Base-by-base conservation (phyloP, 2,329 filamentous ascomycete genomes). In the Lachnellula arida region DNA sequence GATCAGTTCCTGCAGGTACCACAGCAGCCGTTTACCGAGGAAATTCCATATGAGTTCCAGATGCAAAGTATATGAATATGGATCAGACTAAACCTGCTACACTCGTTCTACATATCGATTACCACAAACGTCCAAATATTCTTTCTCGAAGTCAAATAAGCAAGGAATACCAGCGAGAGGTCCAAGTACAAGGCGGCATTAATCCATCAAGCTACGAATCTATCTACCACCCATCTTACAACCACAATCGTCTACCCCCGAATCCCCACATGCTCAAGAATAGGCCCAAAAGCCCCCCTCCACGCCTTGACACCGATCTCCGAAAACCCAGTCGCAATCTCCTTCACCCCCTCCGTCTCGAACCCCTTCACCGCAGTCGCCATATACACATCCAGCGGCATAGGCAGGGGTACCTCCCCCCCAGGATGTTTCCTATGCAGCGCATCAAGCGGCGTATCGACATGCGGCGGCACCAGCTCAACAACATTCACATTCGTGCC, bases 391-490 rank as follows among this genome's bases (percentile, higher is more conserved):
- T 64, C 58, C 54, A 73, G 51, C 32, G 66, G 56, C 65, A 73
- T 72, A 2, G 70, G 58, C 14, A 54, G 61, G 34, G 61, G 58
- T 37, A 60, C 48, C 34, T 60, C 61, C 11, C 56, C 57, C 5
- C 19, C 19, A n/a, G 53, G 53, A 17, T 40, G 35, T 4, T 65
- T 65, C 22, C 65, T 60, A 51, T 66, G 63, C 17, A 56, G 64
- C 17, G 55, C 58, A 50, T 73, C 71, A 1, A 74, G 55, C 1
- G 63, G 67, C 1, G 73, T 74, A 28, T 68, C 70, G 3, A 72
- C 68, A 55, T 73, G 73, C 7, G 71, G 71, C 4, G 71, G 70
- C 1, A 66, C 67, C n/a, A 74, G 61, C 54, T 73, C 71, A 7
- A 71, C 61, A 11, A 73, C 61, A n/a, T 64, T 65, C 42, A 72